phyloP scores from a whole-genome alignment of 192 early-diverging fungal genomes.

The Paraglomus brasilianum region DNA sequence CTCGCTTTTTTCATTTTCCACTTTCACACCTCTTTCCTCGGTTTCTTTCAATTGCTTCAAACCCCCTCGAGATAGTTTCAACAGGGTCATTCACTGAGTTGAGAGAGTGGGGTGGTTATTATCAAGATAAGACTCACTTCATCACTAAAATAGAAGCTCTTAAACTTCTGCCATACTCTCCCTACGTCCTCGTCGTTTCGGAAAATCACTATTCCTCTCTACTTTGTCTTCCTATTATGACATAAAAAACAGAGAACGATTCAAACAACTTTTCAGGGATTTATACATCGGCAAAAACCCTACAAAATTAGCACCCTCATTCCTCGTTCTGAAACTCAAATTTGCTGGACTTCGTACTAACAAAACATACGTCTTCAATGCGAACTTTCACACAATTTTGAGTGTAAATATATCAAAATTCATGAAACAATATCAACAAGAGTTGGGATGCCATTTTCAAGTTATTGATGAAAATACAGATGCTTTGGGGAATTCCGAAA shows the following conservation, averaged over 20 bases:
- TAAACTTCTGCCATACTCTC: slow-evolving; percentile 2
- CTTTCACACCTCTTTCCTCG: background rate
- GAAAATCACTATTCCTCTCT: slow-evolving; percentile 15
- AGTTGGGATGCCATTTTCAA: slow-evolving; percentile 19
- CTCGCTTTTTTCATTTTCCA: slow-evolving; percentile 3
- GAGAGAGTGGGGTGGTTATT: background rate
- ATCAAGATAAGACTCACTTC: slow-evolving; percentile 1
- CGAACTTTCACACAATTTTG: slow-evolving; percentile 17
- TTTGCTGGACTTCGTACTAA: slow-evolving; percentile 16
- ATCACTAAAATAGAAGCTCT: no score
- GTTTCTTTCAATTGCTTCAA: slow-evolving; percentile 3
- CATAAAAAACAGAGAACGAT: slow-evolving; percentile 5
- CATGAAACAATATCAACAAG: slow-evolving; percentile 10
- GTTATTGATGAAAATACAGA: slow-evolving; percentile 13
- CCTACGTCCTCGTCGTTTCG: slow-evolving; percentile 9
- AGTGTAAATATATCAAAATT: slow-evolving; percentile 3
- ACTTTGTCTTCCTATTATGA: background rate
- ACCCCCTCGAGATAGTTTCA: slow-evolving; percentile 7
- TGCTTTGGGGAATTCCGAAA: slow-evolving; percentile 19
- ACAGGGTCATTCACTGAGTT: slow-evolving; percentile 8
- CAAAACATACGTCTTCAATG: slow-evolving; percentile 10
- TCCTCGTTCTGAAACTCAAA: slow-evolving; percentile 12
- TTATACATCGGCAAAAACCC: background rate
- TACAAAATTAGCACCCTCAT: slow-evolving; percentile 5
- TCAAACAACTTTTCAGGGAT: slow-evolving; percentile 8